Conservation (phyloP, 768 basidiomycete genomes). For the Lentinula sp. region DNA sequence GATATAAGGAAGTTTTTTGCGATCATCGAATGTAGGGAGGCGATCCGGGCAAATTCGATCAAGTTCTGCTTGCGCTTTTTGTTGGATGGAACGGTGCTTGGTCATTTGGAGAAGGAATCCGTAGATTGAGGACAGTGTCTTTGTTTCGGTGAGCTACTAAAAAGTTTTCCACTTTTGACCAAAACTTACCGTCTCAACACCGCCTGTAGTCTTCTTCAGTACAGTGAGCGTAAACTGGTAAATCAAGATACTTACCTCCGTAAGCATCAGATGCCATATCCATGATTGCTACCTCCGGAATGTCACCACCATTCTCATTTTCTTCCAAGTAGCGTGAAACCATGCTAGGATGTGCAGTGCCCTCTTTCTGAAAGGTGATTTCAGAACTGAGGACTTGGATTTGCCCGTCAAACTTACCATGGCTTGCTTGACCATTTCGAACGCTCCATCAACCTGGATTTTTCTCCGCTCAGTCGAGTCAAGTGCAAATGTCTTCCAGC, state of each 20-base stretch:
- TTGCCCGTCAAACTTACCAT: not conserved
- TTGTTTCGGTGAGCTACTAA: not conserved
- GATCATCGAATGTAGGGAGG: slow-evolving; percentile 12
- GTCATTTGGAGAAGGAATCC: slow-evolving; percentile 24
- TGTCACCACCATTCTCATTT: not conserved
- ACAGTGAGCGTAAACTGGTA: not conserved
- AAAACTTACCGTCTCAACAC: not conserved
- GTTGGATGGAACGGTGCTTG: slow-evolving; percentile 20
- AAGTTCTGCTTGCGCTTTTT: slow-evolving; percentile 22
- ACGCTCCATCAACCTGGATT: not conserved
- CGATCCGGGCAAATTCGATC: slow-evolving; percentile 19
- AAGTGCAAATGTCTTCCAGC: not conserved
- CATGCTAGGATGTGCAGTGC: not conserved
- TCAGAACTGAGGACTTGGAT: not conserved
- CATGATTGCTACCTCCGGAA: not conserved
- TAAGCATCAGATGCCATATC: not conserved
- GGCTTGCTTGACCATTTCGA: not conserved
- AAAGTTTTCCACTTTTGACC: not conserved
- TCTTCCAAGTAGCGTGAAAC: not conserved
- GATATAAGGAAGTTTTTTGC: slow-evolving; percentile 12
- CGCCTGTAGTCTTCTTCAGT: not conserved
- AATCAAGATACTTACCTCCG: not conserved
- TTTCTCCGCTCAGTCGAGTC: not conserved
- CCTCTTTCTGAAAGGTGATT: not conserved
- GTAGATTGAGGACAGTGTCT: slow-evolving; percentile 11